Percentiles rank a stretch among this genome's conserved stretches.
These are phyloP conservation scores for Exophiala sp. DNA, from an alignment of 2,329 filamentous ascomycete species.

Conservation along the genomic window DNA sequence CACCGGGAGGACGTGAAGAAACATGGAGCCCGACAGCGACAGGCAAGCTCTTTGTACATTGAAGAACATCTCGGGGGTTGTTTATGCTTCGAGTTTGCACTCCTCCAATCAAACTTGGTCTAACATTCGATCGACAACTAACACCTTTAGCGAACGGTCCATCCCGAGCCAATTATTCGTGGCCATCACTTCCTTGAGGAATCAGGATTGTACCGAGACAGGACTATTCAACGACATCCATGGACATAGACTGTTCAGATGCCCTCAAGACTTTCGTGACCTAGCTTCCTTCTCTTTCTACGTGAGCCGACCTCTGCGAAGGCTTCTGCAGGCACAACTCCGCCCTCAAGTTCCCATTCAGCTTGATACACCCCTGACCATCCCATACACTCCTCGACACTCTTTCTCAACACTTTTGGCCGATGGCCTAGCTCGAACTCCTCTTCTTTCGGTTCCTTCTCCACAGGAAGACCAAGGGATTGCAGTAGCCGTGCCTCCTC, in stretches of 20 bases:
- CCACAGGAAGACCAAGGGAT: constrained; percentile 37
- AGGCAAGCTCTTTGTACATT: too few relatives aligned
- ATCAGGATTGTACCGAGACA: too few relatives aligned
- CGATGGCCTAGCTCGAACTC: constrained; percentile 23
- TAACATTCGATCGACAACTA: constrained; percentile 23
- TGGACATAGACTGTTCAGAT: too few relatives aligned
- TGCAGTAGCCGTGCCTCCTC: constrained; percentile 48
- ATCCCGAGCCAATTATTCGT: background rate
- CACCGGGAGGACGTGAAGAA: background rate
- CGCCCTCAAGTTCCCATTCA: constrained; percentile 20
- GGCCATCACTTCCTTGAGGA: background rate
- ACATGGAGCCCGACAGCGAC: background rate
- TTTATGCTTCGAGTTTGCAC: constrained; percentile 13
- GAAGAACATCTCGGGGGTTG: constrained; percentile 1
- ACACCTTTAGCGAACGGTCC: constrained; percentile 10
- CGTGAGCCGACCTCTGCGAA: background rate
- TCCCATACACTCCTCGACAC: constrained; percentile 33
- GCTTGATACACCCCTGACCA: constrained; percentile 28
- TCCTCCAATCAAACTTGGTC: background rate
- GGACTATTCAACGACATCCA: too few relatives aligned
- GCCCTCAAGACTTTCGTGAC: too few relatives aligned
- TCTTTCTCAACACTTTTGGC: constrained; percentile 29
- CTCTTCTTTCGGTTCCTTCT: constrained; percentile 22
- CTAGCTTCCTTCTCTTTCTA: constrained; percentile 11
- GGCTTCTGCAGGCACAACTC: background rate